Percentiles rank a stretch among this genome's conserved stretches.
Conservation (phyloP, 108 stramenopile species). For the Nitzschia sp. region DNA sequence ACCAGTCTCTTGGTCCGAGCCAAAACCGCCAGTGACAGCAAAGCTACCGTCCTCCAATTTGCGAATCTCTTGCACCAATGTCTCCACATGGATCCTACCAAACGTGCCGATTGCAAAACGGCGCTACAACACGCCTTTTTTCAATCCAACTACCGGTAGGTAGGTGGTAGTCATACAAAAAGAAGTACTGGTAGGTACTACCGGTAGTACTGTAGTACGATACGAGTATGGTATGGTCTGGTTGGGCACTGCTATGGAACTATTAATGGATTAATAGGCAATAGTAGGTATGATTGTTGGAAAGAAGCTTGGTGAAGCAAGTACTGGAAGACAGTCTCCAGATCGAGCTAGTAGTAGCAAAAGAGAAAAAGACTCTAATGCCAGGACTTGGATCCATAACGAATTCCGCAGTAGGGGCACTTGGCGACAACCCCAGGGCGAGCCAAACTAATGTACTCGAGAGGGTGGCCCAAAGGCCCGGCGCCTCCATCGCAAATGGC, state of each 20-base stretch:
- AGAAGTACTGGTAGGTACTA: too few relatives aligned
- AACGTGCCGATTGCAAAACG: slow-evolving; percentile 57
- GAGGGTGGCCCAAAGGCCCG: slow-evolving; percentile 93
- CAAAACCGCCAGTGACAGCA: slow-evolving; percentile 74
- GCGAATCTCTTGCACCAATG: slow-evolving; percentile 84
- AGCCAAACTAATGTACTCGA: slow-evolving; percentile 87
- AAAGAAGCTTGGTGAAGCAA: not conserved
- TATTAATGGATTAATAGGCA: too few relatives aligned
- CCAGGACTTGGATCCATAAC: slow-evolving; percentile 43
- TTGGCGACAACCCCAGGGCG: slow-evolving; percentile 56
- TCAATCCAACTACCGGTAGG: too few relatives aligned
- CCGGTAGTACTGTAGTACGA: too few relatives aligned
- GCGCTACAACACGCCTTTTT: slow-evolving; percentile 49
- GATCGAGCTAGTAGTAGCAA: not conserved
- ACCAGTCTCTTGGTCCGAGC: slow-evolving; percentile 63
- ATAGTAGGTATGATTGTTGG: too few relatives aligned
- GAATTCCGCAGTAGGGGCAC: slow-evolving; percentile 84
- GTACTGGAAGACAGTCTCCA: not conserved
- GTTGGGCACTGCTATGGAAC: too few relatives aligned
- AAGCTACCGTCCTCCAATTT: slow-evolving; percentile 72
- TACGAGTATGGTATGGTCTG: too few relatives aligned
- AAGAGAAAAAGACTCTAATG: not conserved
- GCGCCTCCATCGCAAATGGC: slow-evolving; percentile 95
- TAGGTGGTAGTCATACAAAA: too few relatives aligned
- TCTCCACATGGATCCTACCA: slow-evolving; percentile 83